Conservation (phyloP, 331 rosid genomes). For the Malus hybrid region DNA sequence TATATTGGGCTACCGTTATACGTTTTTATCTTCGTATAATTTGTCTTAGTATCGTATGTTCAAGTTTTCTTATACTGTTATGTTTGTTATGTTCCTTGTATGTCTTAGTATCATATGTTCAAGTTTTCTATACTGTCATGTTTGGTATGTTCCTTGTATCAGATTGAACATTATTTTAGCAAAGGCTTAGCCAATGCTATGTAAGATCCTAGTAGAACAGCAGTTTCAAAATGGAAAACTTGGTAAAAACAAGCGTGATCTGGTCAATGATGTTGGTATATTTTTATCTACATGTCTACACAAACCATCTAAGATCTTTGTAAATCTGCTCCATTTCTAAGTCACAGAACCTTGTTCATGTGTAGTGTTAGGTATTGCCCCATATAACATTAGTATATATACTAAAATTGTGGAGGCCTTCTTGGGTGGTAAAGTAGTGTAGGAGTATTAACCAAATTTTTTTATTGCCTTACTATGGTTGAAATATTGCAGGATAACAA, state of each 20-base stretch:
- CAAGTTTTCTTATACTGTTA: not conserved
- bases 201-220: too few species aligned
- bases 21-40: not conserved
- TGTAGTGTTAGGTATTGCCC: not conserved
- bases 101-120: not conserved
- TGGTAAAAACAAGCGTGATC: not conserved
- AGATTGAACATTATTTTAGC: not conserved
- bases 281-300: too few species aligned
- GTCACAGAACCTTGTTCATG: not conserved
- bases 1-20: not conserved
- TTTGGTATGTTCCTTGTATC: not conserved
- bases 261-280: too few species aligned
- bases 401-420: not conserved
- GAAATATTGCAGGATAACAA: constrained; percentile 71
- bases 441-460: not conserved
- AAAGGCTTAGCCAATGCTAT: not conserved
- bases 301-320: not conserved
- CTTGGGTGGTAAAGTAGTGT: not conserved
- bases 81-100: not conserved
- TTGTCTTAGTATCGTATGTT: not conserved
- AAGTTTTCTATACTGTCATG: not conserved
- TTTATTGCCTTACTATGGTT: not conserved
- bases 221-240: not conserved
- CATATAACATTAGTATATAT: not conserved
- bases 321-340: not conserved